A percentile compares a stretch with the other conserved stretches of the same genome.
Evolutionary conservation across 257 asterid genomes (phyloP).

Genomic region (Scutellaria barbata): DNA sequence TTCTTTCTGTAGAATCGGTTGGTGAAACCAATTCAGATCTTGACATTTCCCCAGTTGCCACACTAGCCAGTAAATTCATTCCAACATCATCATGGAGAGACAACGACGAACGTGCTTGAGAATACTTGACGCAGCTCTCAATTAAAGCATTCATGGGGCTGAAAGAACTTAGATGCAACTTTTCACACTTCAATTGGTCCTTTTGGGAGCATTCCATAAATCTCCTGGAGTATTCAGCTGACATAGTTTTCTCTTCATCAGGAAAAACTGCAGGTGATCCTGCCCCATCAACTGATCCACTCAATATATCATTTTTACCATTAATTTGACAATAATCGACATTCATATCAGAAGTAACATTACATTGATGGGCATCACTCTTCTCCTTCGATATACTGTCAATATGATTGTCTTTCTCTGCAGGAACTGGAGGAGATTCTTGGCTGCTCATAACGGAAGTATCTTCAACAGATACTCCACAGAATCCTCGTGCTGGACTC

Average conservation of each 20-base stretch:
- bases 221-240: constrained; percentile 45
- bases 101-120: constrained; percentile 69
- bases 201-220: constrained; percentile 41
- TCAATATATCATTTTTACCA: constrained; percentile 52
- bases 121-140: constrained; percentile 86
- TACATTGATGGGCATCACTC: constrained; percentile 49
- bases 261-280: constrained; percentile 49
- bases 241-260: constrained; percentile 60
- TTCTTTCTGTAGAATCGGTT: constrained; percentile 59
- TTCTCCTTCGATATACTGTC: constrained; percentile 49
- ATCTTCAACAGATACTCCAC: constrained; percentile 64
- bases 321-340: constrained; percentile 51
- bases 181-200: constrained; percentile 48
- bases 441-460: constrained; percentile 52
- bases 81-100: constrained; percentile 85
- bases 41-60: constrained; percentile 89
- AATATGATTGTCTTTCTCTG: constrained; percentile 52
- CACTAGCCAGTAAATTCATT: constrained; percentile 97
- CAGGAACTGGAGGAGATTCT: constrained; percentile 60
- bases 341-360: constrained; percentile 45
- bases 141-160: constrained; percentile 94
- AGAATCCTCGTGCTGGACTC: constrained; percentile 70
- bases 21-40: constrained; percentile 68
- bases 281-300: constrained; percentile 59
- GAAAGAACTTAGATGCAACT: constrained; percentile 63